Conservation (phyloP, 208 protist species). For the Novymonas esmeraldas region DNA sequence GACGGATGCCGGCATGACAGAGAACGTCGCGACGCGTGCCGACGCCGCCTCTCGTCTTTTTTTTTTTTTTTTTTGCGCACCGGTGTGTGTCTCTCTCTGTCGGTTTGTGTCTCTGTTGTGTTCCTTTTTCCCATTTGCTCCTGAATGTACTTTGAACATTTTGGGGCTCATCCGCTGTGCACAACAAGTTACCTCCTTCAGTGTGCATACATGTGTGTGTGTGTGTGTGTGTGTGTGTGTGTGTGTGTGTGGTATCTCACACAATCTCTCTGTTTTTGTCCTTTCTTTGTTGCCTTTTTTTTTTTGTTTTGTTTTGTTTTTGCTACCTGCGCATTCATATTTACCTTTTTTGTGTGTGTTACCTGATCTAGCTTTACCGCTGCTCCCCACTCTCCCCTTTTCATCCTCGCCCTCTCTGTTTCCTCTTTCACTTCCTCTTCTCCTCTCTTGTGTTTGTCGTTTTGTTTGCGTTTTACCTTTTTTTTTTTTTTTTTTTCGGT, state of each 20-base stretch:
- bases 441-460: no score
- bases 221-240: background rate
- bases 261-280: no score
- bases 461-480: background rate
- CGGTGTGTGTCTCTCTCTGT: background rate
- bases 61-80: constrained; percentile 12
- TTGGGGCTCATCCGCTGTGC: no score
- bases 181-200: no score
- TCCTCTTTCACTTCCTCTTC: no score
- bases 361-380: no score
- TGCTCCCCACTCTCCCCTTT: no score
- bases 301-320: background rate
- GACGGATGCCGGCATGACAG: background rate
- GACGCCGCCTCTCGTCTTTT: no score
- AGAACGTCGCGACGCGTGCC: background rate
- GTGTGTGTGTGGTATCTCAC: background rate
- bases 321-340: background rate
- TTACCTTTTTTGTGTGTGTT: background rate
- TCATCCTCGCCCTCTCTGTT: no score
- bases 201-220: background rate
- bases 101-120: constrained; percentile 2
- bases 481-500: background rate
- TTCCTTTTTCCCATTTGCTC: background rate
- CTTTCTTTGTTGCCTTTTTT: background rate
- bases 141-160: background rate